Evolutionary conservation across 441 rosid genomes (phyloP), one percentile per base, ranked within the genome.

Genomic region (Pelargonium myrrhifolium): DNA sequence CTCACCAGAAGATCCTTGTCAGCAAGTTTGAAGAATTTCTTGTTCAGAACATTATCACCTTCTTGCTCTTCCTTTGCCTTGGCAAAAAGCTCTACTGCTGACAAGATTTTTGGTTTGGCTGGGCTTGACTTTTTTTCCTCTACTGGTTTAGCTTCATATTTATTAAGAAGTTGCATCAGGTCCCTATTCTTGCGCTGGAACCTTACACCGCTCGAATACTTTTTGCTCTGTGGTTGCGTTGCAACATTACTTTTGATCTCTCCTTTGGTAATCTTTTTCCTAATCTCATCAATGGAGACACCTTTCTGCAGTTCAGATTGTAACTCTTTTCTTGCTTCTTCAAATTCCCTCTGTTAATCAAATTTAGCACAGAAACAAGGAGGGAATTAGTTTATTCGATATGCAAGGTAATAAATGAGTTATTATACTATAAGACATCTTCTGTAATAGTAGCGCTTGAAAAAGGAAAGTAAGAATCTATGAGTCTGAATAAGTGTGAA

Each of bases 111-210:
- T 62, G 85, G 84, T 74, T 85, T 92, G 62, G 62, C 15, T 12
- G 62, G 62, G 51, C 64, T 69, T 53, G 76, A 78, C 55, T 76
- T 51, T 24, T 66, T 72, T 72, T 75, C 73, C 68, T 78, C 81
- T 35, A 59, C 74, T 69, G 62, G 47, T 80, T 80, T 81, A 71
- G 82, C 75, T 42, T 51, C 69, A 72, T 82, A 62, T 80, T 84
- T 88, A 69, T 70, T 80, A 43, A 94, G 72, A 77, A 92, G 80
- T 77, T 82, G 87, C 80, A 76, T 74, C 59, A 87, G 75, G 73
- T 92, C 98, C 75, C 92, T 85, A 71, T 76, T 74, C 78, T 85
- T 83, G 68, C 99, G 94, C 84, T 87, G 91, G 71, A 89, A 82
- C 73, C 84, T 88, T 70, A 82, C 90, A 35, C n/a, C 64, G 17